These are phyloP conservation scores for Coemansia biformis DNA, from an alignment of 192 early-diverging fungal species.

Conservation along the genomic window DNA sequence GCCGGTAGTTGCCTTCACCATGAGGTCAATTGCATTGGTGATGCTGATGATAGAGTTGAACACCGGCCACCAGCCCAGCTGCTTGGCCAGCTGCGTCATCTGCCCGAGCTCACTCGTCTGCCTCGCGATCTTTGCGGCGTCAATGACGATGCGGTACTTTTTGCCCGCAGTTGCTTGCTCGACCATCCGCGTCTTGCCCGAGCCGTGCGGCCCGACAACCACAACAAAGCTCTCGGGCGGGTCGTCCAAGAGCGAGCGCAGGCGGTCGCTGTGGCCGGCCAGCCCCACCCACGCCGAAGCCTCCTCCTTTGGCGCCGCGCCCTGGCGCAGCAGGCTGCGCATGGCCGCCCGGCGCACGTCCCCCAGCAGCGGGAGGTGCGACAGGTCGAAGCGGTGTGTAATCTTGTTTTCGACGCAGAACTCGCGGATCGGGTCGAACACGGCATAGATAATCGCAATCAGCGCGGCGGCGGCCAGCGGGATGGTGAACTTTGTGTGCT, in stretches of 20 bases:
- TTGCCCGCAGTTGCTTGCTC: conserved; percentile 61
- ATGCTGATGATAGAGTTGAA: conserved; percentile 74
- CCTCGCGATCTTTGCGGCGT: conserved; percentile 71
- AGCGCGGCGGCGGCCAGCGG: conserved; percentile 68
- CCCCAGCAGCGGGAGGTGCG: conserved; percentile 32
- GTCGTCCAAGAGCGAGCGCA: conserved; percentile 49
- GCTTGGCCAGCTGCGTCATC: conserved; percentile 69
- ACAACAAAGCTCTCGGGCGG: conserved; percentile 76
- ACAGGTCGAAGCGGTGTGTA: conserved; percentile 70
- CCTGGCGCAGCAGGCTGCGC: conserved; percentile 27
- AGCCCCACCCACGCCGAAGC: conserved; percentile 43
- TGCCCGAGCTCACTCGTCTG: conserved; percentile 68
- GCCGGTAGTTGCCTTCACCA: conserved; percentile 84
- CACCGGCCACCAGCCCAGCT: conserved; percentile 88
- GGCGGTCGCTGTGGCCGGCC: conserved; percentile 28
- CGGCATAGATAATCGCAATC: conserved; percentile 69
- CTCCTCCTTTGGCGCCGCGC: conserved; percentile 10
- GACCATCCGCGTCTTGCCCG: conserved; percentile 74
- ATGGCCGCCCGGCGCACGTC: conserved; percentile 29
- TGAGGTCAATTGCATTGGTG: conserved; percentile 71
- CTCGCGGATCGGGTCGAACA: conserved; percentile 86
- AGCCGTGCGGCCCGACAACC: conserved; percentile 77
- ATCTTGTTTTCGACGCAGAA: conserved; percentile 85
- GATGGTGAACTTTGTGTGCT: conserved; percentile 72
- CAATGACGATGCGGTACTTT: conserved; percentile 70